These are phyloP conservation scores for Bolboschoenus planiculmis DNA, from an alignment of 176 grass and related monocot genomes.

Conservation along the genomic window DNA sequence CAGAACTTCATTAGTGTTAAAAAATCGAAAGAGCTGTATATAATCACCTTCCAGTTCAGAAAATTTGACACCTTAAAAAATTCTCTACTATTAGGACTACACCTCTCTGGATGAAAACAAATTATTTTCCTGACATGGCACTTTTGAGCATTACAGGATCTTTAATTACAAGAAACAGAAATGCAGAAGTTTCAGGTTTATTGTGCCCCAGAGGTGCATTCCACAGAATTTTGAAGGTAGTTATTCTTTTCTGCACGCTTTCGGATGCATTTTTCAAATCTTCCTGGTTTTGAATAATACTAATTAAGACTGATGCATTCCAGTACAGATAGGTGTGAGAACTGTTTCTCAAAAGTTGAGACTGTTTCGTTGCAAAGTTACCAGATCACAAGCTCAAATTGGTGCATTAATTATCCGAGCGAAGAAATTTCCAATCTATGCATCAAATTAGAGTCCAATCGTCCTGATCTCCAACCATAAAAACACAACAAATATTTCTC, in stretches of 20 bases:
- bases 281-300: neutral
- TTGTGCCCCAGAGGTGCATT: no score
- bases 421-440: neutral
- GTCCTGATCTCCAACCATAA: neutral
- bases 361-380: no score
- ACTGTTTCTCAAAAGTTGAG: neutral
- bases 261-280: neutral
- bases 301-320: neutral
- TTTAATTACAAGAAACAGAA: neutral
- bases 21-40: no score
- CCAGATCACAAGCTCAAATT: neutral
- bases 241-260: neutral
- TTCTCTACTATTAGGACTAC: neutral
- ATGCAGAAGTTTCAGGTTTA: no score
- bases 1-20: no score
- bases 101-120: neutral
- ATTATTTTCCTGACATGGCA: neutral
- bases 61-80: no score
- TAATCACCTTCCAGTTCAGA: no score
- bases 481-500: neutral
- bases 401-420: neutral
- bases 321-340: neutral
- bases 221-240: no score
- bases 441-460: neutral
- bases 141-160: neutral